These are phyloP conservation scores for Cordyceps sp. DNA, from an alignment of 2,329 filamentous ascomycete genomes.

Conservation along the genomic window DNA sequence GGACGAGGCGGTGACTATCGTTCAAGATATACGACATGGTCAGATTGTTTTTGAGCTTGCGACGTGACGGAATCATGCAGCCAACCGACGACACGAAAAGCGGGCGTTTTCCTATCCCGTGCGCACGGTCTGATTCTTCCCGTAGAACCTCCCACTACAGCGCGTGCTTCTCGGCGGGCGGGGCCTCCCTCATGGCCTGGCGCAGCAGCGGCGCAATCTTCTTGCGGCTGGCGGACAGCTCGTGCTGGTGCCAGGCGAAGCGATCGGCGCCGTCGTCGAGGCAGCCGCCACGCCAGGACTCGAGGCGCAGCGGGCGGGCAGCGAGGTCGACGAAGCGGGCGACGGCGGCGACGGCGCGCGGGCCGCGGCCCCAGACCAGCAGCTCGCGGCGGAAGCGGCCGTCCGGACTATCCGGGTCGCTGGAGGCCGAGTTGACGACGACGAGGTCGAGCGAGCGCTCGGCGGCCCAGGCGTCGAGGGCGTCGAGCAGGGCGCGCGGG, in stretches of 20 bases:
- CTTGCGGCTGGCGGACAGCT: conserved; percentile 45
- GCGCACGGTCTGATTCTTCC: too few relatives aligned
- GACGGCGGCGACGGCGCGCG: conserved; percentile 30
- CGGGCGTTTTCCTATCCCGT: too few relatives aligned
- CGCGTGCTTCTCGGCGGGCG: too few relatives aligned
- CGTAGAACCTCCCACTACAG: too few relatives aligned
- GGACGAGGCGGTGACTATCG: too few relatives aligned
- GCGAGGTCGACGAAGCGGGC: conserved; percentile 33
- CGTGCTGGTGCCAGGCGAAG: conserved; percentile 50
- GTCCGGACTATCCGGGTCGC: too few relatives aligned
- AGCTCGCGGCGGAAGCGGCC: conserved; percentile 49
- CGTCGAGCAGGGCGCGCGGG: conserved; percentile 26
- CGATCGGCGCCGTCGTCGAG: conserved; percentile 24
- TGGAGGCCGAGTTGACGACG: conserved; percentile 53
- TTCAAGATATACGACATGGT: too few relatives aligned
- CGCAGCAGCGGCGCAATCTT: conserved; percentile 52
- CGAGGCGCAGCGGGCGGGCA: conserved; percentile 34
- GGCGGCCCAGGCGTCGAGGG: conserved; percentile 33
- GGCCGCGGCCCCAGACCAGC: conserved; percentile 45
- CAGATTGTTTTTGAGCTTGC: too few relatives aligned
- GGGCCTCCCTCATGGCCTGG: conserved; percentile 27
- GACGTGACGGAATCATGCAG: too few relatives aligned
- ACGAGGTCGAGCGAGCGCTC: conserved; percentile 45
- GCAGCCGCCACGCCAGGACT: conserved; percentile 31
- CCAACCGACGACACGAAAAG: too few relatives aligned